Evolutionary conservation across 2,329 filamentous ascomycete species (phyloP), one percentile per base, ranked within the genome.

Genomic region (Aspergillus tubingensis): DNA sequence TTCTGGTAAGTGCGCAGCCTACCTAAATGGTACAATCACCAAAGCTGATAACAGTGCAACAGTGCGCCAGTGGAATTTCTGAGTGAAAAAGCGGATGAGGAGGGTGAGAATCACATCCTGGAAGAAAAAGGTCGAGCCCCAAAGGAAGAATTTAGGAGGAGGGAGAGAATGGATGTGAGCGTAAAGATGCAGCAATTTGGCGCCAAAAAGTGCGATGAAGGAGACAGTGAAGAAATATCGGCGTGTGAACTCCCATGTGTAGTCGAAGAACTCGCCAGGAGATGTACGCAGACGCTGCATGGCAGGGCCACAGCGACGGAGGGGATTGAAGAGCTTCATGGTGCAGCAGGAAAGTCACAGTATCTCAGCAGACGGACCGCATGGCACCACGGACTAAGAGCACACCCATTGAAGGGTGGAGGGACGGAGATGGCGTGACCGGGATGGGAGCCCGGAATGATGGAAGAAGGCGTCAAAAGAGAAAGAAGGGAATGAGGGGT

Each of bases 221-320:
- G 65, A 62, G 36, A 74, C 55, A 11, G 71, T 65, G 54, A 72
- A 74, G 58, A 71, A 74, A 57, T 71, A 73, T 15, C 70, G 67
- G 44, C 71, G 70, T 7, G 68, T 63, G 54, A 67, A 71, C 32
- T 68, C 66, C 70, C 69, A 73, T 30, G 67, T 65, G 23, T 58
- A 57, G 51, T 72, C 70, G 52, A 70, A 66, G 15, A 56, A 52
- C 6, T 62, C 59, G 5, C 43, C 44, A 3, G 65, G 66, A 17
- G 66, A 65, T 30, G 65, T 47, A 36, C 60, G 62, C 36, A 66
- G 8, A 13, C 54, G 59, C 17, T 47, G 43, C 39, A 61, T 39
- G 19, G 59, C 13, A 2, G 60, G 47, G 3, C 51, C 21, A 48
- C 57, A 56, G 38, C 32, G 41, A 50, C 51, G 63, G 23, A 50